Evolutionary conservation across 2,329 filamentous ascomycete species (phyloP).

Genomic region (Colletotrichum gloeosporioides): DNA sequence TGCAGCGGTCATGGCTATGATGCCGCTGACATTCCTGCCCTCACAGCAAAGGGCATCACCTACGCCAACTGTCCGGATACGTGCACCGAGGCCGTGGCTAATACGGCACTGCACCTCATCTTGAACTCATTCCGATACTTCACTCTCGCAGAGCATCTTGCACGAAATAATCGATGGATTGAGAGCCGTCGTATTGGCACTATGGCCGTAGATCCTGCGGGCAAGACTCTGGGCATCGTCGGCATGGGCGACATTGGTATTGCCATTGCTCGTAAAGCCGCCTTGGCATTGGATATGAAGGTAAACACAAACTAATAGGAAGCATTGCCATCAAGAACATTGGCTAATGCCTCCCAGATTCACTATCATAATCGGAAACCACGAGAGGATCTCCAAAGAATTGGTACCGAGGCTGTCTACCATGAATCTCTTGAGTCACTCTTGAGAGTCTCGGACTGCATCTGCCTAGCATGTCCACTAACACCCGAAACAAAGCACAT

Average conservation of each 20-base stretch:
- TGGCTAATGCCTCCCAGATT: rapidly evolving
- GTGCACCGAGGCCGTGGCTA: not conserved
- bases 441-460: not conserved
- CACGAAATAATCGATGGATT: not conserved
- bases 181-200: not conserved
- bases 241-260: not conserved
- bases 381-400: not conserved
- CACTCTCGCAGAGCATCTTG: not conserved
- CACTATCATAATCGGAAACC: not conserved
- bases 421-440: not conserved
- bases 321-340: rapidly evolving
- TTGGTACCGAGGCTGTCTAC: not conserved
- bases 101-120: not conserved
- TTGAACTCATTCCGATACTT: not conserved
- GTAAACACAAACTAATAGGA: rapidly evolving
- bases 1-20: not conserved
- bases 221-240: not conserved
- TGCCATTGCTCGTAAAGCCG: not conserved
- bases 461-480: not conserved
- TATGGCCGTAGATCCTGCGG: not conserved
- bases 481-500: not conserved
- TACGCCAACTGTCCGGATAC: not conserved
- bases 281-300: not conserved
- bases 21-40: not conserved
- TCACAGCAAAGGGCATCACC: not conserved